phyloP scores from a whole-genome alignment of 768 basidiomycete genomes.

The Gymnopilus dilepis region DNA sequence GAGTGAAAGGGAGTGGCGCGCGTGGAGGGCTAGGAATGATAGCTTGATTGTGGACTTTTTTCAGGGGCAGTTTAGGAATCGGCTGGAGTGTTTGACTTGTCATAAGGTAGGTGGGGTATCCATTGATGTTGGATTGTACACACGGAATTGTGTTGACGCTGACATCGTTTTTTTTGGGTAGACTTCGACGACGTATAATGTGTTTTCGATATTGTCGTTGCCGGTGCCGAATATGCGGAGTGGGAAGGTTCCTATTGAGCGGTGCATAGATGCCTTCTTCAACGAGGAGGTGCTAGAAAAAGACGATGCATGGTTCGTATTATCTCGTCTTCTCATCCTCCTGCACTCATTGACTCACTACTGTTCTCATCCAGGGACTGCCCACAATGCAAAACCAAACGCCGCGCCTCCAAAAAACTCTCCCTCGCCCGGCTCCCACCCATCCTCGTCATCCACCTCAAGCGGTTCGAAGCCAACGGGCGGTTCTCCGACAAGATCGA shows the following conservation, averaged over 20 bases:
- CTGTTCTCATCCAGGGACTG: constrained; percentile 71
- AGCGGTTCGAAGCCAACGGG: constrained; percentile 90
- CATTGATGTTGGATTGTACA: background rate
- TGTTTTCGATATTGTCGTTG: constrained; percentile 93
- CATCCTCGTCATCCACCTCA: constrained; percentile 89
- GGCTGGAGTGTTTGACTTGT: constrained; percentile 89
- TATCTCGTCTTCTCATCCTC: background rate
- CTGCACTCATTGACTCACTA: background rate
- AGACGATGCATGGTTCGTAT: constrained; percentile 87
- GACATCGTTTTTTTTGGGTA: constrained; percentile 34
- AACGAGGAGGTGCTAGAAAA: constrained; percentile 89
- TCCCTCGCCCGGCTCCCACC: constrained; percentile 93
- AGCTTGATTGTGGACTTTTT: constrained; percentile 96
- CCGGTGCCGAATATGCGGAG: constrained; percentile 78
- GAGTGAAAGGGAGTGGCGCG: constrained; percentile 90
- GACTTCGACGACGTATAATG: constrained; percentile 98
- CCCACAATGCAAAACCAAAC: constrained; percentile 88
- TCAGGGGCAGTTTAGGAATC: constrained; percentile 95
- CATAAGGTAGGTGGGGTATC: constrained; percentile 61
- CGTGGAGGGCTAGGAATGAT: constrained; percentile 89
- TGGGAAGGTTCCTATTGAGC: constrained; percentile 70
- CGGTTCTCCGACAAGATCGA: constrained; percentile 97
- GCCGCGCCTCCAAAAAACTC: constrained; percentile 85
- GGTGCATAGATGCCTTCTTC: constrained; percentile 90
- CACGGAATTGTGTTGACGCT: constrained; percentile 6